Evolutionary conservation across 768 basidiomycete species (phyloP), one percentile per base, ranked within the genome.

Genomic region (Suillus decipiens): DNA sequence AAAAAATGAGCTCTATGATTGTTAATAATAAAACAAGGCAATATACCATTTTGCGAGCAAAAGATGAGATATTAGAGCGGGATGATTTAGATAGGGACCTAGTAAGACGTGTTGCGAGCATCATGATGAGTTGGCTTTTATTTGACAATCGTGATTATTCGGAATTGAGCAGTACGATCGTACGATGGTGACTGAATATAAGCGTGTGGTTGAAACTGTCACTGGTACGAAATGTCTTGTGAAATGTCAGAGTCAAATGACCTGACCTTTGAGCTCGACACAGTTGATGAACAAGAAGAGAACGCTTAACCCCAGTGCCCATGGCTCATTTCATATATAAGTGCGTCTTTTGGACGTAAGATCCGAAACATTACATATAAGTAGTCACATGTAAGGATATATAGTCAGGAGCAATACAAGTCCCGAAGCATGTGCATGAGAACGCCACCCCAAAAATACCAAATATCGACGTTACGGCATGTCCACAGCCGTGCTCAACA

Each of bases 401-500:
- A n/a, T n/a, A n/a, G n/a, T n/a, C n/a, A n/a, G n/a, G n/a, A n/a
- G n/a, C n/a, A n/a, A n/a, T n/a, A n/a, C n/a, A n/a, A n/a, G n/a
- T n/a, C n/a, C n/a, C n/a, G n/a, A n/a, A n/a, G n/a, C n/a, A n/a
- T n/a, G n/a, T n/a, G n/a, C 28, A 28, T 28, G 28, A 54, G 64
- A 54, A 45, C 61, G 12, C 41, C 47, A 54, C 63, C 43, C 59
- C 1, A 60, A 60, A 58, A 60, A 58, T 28, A 28, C 28, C 28
- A 28, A 60, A 8, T 19, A 61, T 42, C 36, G 56, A 60, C 62
- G 71, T 58, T 41, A 61, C 68, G 76, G 77, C 68, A 88, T 70
- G 72, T 89, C 82, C 7, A 95, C 80, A 22, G 89, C 83, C 51
- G 80, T 83, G 41, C 87, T 81, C 8, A 96, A 76, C 54, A 95